These are phyloP conservation scores for Komagataella pseudopastoris DNA, from an alignment of 805 yeast species.

Conservation along the genomic window DNA sequence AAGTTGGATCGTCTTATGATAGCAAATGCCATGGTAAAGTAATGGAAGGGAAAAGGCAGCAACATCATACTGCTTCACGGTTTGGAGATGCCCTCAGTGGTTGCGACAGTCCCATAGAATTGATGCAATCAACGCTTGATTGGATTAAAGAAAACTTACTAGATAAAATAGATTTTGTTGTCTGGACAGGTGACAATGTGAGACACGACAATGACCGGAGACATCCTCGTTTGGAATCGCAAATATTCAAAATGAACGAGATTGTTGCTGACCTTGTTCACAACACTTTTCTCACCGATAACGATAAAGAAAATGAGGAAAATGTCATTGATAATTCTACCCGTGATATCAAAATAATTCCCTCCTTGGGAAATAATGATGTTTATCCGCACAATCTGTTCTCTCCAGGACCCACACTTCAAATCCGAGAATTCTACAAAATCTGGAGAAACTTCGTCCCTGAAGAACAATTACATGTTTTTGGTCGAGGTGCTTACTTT, in stretches of 20 bases:
- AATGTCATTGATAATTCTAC: conserved; percentile 9
- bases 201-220: conserved; percentile 73
- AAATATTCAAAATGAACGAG: conserved; percentile 59
- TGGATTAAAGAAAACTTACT: conserved; percentile 55
- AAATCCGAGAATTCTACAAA: conserved; percentile 61
- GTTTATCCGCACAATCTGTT: conserved; percentile 82
- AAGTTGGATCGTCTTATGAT: conserved; percentile 33
- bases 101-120: conserved; percentile 59
- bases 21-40: conserved; percentile 38
- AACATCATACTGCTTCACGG: conserved; percentile 37
- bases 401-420: conserved; percentile 80
- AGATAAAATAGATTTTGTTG: conserved; percentile 72
- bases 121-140: conserved; percentile 47
- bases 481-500: conserved; percentile 63
- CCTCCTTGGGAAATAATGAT: conserved; percentile 77
- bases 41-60: conserved; percentile 14
- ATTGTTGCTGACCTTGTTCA: conserved; percentile 38
- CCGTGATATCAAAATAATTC: conserved; percentile 33
- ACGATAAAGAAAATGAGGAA: conserved; percentile 14
- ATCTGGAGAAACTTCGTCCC: conserved; percentile 71
- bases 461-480: conserved; percentile 60
- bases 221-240: conserved; percentile 59
- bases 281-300: conserved; percentile 35
- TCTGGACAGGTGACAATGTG: conserved; percentile 88
- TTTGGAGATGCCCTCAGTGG: conserved; percentile 69